Evolutionary conservation across 768 basidiomycete genomes (phyloP), one percentile per base, ranked within the genome.

Genomic region (Cyclocybe cylindracea): DNA sequence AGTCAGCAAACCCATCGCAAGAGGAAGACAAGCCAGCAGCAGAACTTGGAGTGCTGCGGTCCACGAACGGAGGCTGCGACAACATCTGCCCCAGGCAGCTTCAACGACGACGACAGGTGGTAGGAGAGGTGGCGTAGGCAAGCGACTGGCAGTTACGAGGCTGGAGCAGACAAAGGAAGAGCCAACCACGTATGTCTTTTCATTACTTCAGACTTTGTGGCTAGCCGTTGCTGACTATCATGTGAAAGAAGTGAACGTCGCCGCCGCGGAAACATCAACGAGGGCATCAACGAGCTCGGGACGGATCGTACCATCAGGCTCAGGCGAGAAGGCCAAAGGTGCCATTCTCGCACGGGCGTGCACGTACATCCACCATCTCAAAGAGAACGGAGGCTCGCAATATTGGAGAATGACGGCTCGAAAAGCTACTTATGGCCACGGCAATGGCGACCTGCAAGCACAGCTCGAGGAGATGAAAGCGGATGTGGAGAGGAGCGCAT

Each of bases 241-340:
- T 57, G 46, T 73, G 95, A 98, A 98, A 91, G 94, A 98, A 73
- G n/a, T n/a, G 10, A 99, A 68, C 89, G 96, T 47, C 84, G 93
- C 35, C 87, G 96, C 47, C 80, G 96, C 42, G 94, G 94, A 13
- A 94, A 94, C 59, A 98, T 99, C 72, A 97, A 96, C 70, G 90
- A 95, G 56, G 95, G 95, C 0, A 97, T 99, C 73, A 93, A 90
- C 63, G 89, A 91, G 60, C 85, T 98, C 11, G n/a, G 88, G 89
- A 0, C 82, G 86, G 0, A 90, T 95, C 59, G 87, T 98, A 8
- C 95, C 95, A 3, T 89, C 86, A 58, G 89, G 86, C 24, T 85
- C 88, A 0, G 90, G 91, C 31, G 91, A 93, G 66, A 91, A 89
- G 61, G 87, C 88, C 47, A 97, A 98, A 64, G 91, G 93, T 14